Evolutionary conservation across 169 alveolate genomes (phyloP), one percentile per base, ranked within the genome.

Genomic region (Eimeria tenella): DNA sequence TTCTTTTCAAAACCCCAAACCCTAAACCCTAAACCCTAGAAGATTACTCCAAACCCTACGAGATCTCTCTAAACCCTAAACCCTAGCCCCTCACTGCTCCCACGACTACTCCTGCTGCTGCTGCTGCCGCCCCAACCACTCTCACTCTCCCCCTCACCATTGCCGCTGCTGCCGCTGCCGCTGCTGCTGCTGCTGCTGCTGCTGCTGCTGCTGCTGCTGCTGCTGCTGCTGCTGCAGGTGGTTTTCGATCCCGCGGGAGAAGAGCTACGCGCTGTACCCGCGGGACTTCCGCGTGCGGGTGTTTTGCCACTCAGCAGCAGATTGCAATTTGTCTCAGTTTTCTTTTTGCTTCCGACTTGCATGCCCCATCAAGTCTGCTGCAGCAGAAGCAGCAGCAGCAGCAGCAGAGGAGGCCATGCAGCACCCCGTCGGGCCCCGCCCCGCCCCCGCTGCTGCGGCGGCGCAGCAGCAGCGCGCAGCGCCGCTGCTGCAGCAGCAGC

Each of bases 351-450:
- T 63, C 25, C 62, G 86, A 13, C 68, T 77, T 23, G 31, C 86
- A 0, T 77, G 86, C 23, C 86, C 86, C 15, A 49, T 77, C 0
- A 19, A 62, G 3, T 77, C 86, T 50, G 65, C 86, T 15, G 15
- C 77, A 68, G 77, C 77, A 68, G 50, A 42, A 68, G 77, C 77
- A 68, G 77, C 77, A 68, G 21, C 73, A 63, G 77, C 77, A 68
- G 50, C 77, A 68, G 77, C 52, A 68, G 52, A 4, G 7, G 77
- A 9, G 0, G 86, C 86, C 15, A 77, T n/a, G 49, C 77, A 68
- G 77, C 77, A n/a, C 25, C 86, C 86, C 5, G 86, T 77, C 0
- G 86, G 86, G 52, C 77, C 21, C 50, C 77, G 49, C 17, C 17
- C 31, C 10, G 23, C 50, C 9, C 9, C 50, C 19, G 15, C 50